These are phyloP conservation scores for Hyaloscypha variabilis DNA, from an alignment of 495 filamentous ascomycete genomes.

Conservation along the genomic window DNA sequence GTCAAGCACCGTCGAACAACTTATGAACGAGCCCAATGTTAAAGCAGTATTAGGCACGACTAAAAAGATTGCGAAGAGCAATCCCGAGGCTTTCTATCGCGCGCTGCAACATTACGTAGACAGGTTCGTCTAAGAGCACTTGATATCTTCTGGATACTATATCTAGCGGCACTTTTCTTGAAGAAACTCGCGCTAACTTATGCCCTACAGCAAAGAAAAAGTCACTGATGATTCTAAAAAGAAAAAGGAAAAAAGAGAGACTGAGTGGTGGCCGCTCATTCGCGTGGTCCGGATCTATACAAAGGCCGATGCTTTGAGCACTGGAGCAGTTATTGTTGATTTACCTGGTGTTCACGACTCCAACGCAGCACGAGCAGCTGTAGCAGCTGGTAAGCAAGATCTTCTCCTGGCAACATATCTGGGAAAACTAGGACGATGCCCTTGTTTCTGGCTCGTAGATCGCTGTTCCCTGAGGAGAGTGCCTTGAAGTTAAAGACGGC, in stretches of 20 bases:
- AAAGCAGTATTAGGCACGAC: conserved; percentile 49
- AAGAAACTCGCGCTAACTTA: too few relatives aligned
- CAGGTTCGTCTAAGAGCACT: too few relatives aligned
- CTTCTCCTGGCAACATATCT: too few relatives aligned
- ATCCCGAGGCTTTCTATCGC: conserved; percentile 46
- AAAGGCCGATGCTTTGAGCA: conserved; percentile 56
- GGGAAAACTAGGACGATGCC: too few relatives aligned
- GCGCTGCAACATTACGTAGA: conserved; percentile 34
- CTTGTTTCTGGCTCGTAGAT: too few relatives aligned
- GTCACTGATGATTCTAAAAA: conserved; percentile 22
- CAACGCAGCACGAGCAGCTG: conserved; percentile 64
- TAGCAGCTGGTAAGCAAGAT: conserved; percentile 45
- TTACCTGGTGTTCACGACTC: conserved; percentile 67
- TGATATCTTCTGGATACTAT: too few relatives aligned
- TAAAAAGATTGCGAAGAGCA: conserved; percentile 37
- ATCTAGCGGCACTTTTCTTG: too few relatives aligned
- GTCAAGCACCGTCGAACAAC: conserved; percentile 39
- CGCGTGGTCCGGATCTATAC: conserved; percentile 65
- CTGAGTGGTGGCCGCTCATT: conserved; percentile 69
- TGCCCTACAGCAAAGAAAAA: conserved; percentile 43
- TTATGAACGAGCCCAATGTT: conserved; percentile 40
- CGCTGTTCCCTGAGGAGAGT: too few relatives aligned
- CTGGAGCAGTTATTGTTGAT: conserved; percentile 68
- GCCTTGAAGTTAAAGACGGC: too few relatives aligned
- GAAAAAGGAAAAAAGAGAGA: too few relatives aligned